Evolutionary conservation across 768 basidiomycete genomes (phyloP).

Genomic region (Coprinellus micaceus): DNA sequence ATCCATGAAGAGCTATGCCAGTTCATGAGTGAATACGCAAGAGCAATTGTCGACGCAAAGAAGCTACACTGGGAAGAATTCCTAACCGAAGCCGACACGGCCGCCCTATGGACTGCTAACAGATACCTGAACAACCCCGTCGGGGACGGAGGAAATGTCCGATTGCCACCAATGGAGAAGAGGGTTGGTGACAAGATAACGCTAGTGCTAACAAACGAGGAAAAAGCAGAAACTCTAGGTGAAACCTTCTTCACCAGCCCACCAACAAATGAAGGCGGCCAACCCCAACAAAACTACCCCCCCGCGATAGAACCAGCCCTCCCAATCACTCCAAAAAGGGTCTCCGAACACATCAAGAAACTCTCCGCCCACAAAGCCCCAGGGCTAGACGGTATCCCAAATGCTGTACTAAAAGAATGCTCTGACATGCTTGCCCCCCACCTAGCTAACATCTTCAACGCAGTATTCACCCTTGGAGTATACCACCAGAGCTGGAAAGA

Average conservation of each 20-base stretch:
- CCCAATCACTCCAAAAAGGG: constrained; percentile 21
- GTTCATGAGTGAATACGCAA: constrained; percentile 12
- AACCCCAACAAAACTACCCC: constrained; percentile 20
- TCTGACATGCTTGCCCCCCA: constrained; percentile 6
- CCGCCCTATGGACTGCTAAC: constrained; percentile 22
- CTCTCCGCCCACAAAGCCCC: constrained; percentile 31
- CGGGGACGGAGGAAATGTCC: constrained; percentile 21
- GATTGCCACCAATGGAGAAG: constrained; percentile 22
- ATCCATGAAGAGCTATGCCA: constrained; percentile 14
- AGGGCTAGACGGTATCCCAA: constrained; percentile 25
- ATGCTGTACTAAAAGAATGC: constrained; percentile 17
- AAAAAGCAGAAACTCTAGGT: constrained; percentile 19
- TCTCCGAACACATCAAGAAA: constrained; percentile 18
- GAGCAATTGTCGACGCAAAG: constrained; percentile 20
- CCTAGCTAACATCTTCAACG: constrained; percentile 17
- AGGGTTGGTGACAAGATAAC: background rate
- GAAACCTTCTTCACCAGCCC: constrained; percentile 28
- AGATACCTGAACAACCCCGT: constrained; percentile 15
- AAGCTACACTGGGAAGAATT: constrained; percentile 24
- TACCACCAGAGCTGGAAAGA: constrained; percentile 13
- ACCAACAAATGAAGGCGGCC: constrained; percentile 19
- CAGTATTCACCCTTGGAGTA: constrained; percentile 4
- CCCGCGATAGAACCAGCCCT: constrained; percentile 15
- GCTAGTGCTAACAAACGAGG: constrained; percentile 17
- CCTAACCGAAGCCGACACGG: constrained; percentile 17